These are phyloP conservation scores for Trichothecium sympodiale DNA, from an alignment of 2,329 filamentous ascomycete species.

Conservation along the genomic window DNA sequence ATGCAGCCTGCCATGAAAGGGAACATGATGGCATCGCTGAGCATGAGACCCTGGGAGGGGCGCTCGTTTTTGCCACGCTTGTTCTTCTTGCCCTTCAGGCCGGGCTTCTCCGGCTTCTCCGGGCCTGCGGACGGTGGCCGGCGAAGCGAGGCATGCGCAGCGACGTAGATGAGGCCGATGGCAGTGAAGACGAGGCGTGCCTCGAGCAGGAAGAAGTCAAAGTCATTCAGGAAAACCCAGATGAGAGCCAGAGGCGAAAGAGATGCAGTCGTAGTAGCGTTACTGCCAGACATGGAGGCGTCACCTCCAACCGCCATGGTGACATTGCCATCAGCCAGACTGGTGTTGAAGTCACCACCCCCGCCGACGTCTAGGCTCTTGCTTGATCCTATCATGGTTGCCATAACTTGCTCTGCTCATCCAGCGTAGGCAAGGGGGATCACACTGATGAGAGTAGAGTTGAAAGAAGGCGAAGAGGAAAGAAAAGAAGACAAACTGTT, in stretches of 20 bases:
- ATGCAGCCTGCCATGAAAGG: conserved; percentile 65
- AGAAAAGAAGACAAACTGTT: too few species aligned
- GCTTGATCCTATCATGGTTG: too few species aligned
- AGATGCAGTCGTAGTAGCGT: conserved; percentile 10
- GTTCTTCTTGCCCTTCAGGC: not conserved
- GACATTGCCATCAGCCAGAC: conserved; percentile 1
- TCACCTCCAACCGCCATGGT: not conserved
- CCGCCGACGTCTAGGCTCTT: too few species aligned
- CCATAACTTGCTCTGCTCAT: too few species aligned
- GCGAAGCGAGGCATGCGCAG: conserved; percentile 74
- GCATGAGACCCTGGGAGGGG: conserved; percentile 38
- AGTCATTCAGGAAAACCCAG: conserved; percentile 19
- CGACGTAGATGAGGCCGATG: conserved; percentile 73
- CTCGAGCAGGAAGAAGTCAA: conserved; percentile 33
- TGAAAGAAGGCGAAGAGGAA: too few species aligned
- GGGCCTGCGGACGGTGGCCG: conserved; percentile 70
- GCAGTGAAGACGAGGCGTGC: conserved; percentile 49
- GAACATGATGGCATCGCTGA: conserved; percentile 74
- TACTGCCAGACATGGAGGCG: conserved; percentile 10
- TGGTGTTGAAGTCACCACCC: too few species aligned
- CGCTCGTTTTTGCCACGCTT: conserved; percentile 31
- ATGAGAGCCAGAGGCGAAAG: too few species aligned
- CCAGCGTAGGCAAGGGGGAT: too few species aligned
- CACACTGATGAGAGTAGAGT: too few species aligned
- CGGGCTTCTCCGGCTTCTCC: conserved; percentile 25